Evolutionary conservation across 2,329 filamentous ascomycete genomes (phyloP), one percentile per base, ranked within the genome.

Genomic region (Sordariomycetes sp.): DNA sequence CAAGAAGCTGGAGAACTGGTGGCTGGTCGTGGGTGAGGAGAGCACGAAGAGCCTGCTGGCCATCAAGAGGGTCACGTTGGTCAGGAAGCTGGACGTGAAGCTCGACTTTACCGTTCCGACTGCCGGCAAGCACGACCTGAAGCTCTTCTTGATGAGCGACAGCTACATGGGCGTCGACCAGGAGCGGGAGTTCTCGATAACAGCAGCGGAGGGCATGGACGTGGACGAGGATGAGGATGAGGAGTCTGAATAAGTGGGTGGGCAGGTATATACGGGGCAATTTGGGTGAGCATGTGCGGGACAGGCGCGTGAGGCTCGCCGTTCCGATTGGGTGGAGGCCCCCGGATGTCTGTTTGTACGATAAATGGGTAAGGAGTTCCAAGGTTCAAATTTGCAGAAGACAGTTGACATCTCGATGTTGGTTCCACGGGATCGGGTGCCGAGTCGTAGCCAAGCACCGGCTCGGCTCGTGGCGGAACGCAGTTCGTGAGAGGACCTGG

Each of bases 1-100:
- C 54, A 86, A 87, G 70, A 99, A 99, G 79, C 86, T 89, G 75
- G 94, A 99, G 78, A 96, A 94, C 68, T 99, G 91, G 91, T 99
- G 94, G 94, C 75, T 99, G 58, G 89, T 99, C 22, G 89, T 99
- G 36, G 92, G 91, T 34, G 91, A 97, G 64, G 90, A 96, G 73
- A 87, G 83, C 69, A 89, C 87, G 48, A 92, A 90, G 75, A 91
- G 80, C 61, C 76, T 99, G 61, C 76, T 97, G 59, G 91, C 89
- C 2, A 96, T 97, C 75, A 99, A 97, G 79, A 83, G 92, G 63
- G 86, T 99, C 60, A 95, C 91, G 1, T 86, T 99, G 61, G 87
- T 85, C 48, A 81, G 81, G 64, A 85, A 87, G 67, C 73, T 96
- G 64, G 86, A 89, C 65, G 80, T 90, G 58, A 84, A 83, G 66